These are phyloP conservation scores for Aphanomyces stellatus DNA, from an alignment of 352 stramenopile genomes.

Conservation along the genomic window DNA sequence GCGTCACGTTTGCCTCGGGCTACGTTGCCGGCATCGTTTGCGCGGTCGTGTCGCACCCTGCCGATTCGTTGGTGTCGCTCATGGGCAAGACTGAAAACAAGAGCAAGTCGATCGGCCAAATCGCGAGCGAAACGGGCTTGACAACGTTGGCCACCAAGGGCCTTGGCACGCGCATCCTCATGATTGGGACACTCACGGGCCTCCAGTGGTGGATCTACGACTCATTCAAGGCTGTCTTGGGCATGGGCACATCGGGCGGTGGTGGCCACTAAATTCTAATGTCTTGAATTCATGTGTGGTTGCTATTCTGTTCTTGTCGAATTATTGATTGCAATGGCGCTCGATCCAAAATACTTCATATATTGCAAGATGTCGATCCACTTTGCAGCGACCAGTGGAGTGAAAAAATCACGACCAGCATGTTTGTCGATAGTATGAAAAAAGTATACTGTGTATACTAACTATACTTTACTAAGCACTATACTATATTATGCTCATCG, in stretches of 20 bases:
- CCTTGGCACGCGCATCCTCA: conserved; percentile 42
- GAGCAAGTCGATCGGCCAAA: conserved; percentile 20
- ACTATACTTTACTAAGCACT: too few relatives aligned
- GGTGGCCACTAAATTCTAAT: too few relatives aligned
- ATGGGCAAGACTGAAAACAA: conserved; percentile 27
- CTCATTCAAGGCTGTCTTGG: conserved; percentile 36
- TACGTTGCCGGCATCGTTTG: conserved; percentile 87
- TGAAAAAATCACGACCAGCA: too few relatives aligned
- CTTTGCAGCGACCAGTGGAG: too few relatives aligned
- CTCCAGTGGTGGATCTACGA: conserved; percentile 67
- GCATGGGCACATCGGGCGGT: conserved; percentile 32
- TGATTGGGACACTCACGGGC: conserved; percentile 57
- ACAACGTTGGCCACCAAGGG: conserved; percentile 10
- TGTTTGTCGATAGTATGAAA: too few relatives aligned
- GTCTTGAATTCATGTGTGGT: too few relatives aligned
- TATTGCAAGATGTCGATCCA: too few relatives aligned
- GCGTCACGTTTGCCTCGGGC: conserved; percentile 77
- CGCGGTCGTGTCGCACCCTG: conserved; percentile 88
- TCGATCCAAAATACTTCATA: too few relatives aligned
- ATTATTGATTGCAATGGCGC: too few relatives aligned
- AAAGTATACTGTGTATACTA: too few relatives aligned
- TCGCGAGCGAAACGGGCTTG: conserved; percentile 33
- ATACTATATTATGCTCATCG: too few relatives aligned
- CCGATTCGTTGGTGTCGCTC: conserved; percentile 88
- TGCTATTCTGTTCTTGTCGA: too few relatives aligned